Evolutionary conservation across 768 basidiomycete species (phyloP), one percentile per base, ranked within the genome.

Genomic region (Crassisporium funariophilum): DNA sequence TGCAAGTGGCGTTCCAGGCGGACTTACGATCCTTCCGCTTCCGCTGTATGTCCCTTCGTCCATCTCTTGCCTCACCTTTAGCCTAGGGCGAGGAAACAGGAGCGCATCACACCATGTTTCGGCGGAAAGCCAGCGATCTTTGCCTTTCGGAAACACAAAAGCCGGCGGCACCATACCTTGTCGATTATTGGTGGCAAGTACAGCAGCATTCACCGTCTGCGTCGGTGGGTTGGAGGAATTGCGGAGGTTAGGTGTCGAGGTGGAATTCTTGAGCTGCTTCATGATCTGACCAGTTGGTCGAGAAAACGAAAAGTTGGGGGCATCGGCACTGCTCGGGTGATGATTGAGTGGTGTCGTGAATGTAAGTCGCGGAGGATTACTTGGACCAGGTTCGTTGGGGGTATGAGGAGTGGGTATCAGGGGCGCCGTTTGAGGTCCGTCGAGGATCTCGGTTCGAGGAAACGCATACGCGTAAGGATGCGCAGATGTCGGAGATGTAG

Each of bases 81-180:
- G 77, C 41, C 87, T 74, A 10, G 89, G 89, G 1, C 86, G 78
- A 2, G 89, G 89, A 46, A 90, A 84, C 19, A 91, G 63, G 7
- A 91, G 57, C 0, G 87, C 88, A 52, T 91, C 87, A 64, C 88
- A 91, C 86, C 88, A 89, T 13, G 84, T 82, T 66, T 90, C 86
- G 0, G 86, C 79, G 2, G 82, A 79, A 2, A 89, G 57, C 86
- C 85, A 89, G 5, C 82, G 71, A 22, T 86, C 82, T 52, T 73
- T 79, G 10, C 70, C 70, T 56, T 73, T 81, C 19, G 68, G 53
- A 33, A 62, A 50, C 13, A 44, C 35, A 38, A 54, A 38, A 46
- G 46, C 1, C 44, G 50, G n/a, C 53, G 55, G 10, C 29, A 2
- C 29, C 3, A 5, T 31, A 2, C 5, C 11, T 31, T 31, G 29